Conservation (phyloP, 805 yeast genomes). For the Spathaspora passalidarum region DNA sequence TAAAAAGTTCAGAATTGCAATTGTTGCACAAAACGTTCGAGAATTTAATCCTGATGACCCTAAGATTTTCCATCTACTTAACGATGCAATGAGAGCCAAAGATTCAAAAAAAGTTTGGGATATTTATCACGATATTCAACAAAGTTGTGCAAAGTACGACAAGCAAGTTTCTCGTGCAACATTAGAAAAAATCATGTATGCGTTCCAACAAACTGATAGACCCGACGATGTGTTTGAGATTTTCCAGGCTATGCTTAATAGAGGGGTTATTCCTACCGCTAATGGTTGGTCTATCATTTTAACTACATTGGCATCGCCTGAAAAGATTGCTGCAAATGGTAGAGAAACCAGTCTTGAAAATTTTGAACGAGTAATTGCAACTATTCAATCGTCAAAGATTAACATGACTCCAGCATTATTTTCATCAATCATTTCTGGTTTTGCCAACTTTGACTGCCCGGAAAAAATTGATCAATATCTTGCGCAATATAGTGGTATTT, state of each 20-base stretch:
- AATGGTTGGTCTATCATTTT: slow-evolving; percentile 60
- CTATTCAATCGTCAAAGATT: slow-evolving; percentile 37
- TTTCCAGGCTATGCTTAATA: slow-evolving; percentile 48
- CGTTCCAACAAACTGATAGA: slow-evolving; percentile 34
- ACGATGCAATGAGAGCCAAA: slow-evolving; percentile 15
- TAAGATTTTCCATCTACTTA: slow-evolving; percentile 20
- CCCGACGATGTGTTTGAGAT: slow-evolving; percentile 38
- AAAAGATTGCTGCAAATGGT: slow-evolving; percentile 18
- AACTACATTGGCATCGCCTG: slow-evolving; percentile 42
- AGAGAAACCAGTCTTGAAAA: slow-evolving; percentile 18
- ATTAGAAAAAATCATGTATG: slow-evolving; percentile 43
- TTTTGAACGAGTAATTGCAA: slow-evolving; percentile 28
- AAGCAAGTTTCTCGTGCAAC: slow-evolving; percentile 39
- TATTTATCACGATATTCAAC: slow-evolving; percentile 23
- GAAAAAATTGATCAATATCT: slow-evolving; percentile 43
- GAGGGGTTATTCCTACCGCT: slow-evolving; percentile 41
- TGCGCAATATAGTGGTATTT: slow-evolving; percentile 21
- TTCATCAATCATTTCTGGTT: slow-evolving; percentile 46
- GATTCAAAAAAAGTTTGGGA: slow-evolving; percentile 17
- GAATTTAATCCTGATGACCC: slow-evolving; percentile 33
- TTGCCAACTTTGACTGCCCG: slow-evolving; percentile 37
- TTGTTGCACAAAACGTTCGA: neutral
- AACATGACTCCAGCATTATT: slow-evolving; percentile 37
- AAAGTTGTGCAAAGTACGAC: slow-evolving; percentile 20
- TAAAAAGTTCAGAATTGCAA: slow-evolving; percentile 5